Conservation (phyloP, 495 filamentous ascomycete genomes). For the Rusavskia elegans region DNA sequence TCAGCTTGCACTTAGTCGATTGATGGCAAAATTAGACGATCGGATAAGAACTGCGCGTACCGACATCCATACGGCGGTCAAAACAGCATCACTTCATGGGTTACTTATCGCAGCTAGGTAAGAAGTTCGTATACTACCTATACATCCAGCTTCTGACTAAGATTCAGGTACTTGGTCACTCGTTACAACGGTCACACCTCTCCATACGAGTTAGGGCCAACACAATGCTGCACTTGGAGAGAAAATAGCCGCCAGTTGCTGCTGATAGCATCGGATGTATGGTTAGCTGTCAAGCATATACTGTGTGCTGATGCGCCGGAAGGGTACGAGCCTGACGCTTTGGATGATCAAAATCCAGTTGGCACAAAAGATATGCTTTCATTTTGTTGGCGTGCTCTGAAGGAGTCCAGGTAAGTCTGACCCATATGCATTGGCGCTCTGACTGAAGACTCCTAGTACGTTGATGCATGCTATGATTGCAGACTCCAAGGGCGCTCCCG, state of each 20-base stretch:
- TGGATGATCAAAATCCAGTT: conserved; percentile 39
- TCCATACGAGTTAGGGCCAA: conserved; percentile 3
- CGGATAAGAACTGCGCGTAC: conserved; percentile 38
- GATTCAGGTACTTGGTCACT: conserved; percentile 19
- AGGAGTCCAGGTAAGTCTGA: conserved; percentile 64
- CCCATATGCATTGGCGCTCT: neutral
- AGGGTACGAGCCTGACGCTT: conserved; percentile 61
- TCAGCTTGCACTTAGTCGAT: conserved; percentile 1
- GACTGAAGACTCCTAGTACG: neutral
- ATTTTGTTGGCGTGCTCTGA: conserved; percentile 83
- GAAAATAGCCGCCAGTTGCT: conserved; percentile 25
- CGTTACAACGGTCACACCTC: neutral
- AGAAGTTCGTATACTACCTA: neutral
- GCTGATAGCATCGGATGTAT: conserved; percentile 43
- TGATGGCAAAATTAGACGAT: conserved; percentile 27
- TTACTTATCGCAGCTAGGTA: conserved; percentile 32
- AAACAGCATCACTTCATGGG: conserved; percentile 53
- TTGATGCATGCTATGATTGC: conserved; percentile 14
- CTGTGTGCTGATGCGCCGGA: conserved; percentile 88
- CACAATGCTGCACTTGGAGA: neutral
- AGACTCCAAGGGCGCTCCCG: conserved; percentile 22
- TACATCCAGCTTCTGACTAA: conserved; percentile 4
- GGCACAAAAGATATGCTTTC: conserved; percentile 76
- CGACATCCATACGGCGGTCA: conserved; percentile 42
- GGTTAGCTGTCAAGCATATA: conserved; percentile 54